These are phyloP conservation scores for Ensete glaucum DNA, from an alignment of 176 grass and related monocot species.

Conservation along the genomic window DNA sequence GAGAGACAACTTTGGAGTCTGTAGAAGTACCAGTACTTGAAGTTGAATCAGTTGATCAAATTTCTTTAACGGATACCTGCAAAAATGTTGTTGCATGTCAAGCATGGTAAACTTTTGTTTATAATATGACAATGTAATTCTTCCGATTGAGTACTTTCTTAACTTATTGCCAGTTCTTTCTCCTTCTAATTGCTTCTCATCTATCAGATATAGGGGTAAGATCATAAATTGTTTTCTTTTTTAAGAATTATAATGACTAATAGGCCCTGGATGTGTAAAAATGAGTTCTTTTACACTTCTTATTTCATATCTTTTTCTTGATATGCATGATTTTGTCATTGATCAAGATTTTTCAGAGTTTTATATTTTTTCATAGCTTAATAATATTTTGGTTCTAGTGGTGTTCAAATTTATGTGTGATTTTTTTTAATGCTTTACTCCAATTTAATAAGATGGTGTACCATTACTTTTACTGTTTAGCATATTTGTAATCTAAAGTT, in stretches of 20 bases:
- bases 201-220: too few relatives aligned
- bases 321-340: not conserved
- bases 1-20: not conserved
- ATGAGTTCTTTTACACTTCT: not conserved
- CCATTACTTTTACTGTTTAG: not conserved
- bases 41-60: conserved; percentile 1
- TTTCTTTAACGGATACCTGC: not conserved
- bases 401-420: not conserved
- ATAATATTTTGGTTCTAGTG: not conserved
- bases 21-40: not conserved
- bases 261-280: too few relatives aligned
- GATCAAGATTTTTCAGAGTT: not conserved
- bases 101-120: not conserved
- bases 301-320: not conserved
- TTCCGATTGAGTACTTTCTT: too few relatives aligned
- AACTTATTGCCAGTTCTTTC: too few relatives aligned
- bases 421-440: not conserved
- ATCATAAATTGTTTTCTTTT: too few relatives aligned
- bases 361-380: not conserved
- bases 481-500: not conserved
- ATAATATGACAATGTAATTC: too few relatives aligned
- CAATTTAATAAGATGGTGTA: not conserved
- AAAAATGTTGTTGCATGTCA: not conserved
- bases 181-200: too few relatives aligned
- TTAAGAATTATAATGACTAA: too few relatives aligned